Evolutionary conservation across 768 basidiomycete species (phyloP).

Genomic region (Tremella mesenterica): DNA sequence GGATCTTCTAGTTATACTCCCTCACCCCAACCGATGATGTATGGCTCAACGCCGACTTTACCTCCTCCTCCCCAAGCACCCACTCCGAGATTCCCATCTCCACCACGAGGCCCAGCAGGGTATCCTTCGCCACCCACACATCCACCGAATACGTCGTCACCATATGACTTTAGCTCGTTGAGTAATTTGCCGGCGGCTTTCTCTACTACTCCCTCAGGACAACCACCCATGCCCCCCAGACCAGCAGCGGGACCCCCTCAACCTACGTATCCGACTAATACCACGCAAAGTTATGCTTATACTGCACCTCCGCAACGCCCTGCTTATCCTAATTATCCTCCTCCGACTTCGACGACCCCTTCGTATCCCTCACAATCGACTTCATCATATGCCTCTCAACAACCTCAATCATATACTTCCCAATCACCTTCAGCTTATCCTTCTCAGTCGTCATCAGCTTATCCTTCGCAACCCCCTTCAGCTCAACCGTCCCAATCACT

Average conservation of each 20-base stretch:
- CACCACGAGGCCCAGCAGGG: too few species aligned
- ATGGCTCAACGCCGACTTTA: conserved; percentile 9
- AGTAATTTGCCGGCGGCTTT: conserved; percentile 28
- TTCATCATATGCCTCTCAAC: conserved; percentile 5
- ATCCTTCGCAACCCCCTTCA: conserved; percentile 6
- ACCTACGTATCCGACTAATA: conserved; percentile 74
- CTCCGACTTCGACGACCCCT: neutral
- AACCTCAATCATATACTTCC: neutral
- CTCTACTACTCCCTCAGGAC: conserved; percentile 54
- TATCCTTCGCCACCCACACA: conserved; percentile 31
- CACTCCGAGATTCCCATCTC: conserved; percentile 38
- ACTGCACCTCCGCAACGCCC: conserved; percentile 56
- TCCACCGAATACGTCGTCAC: conserved; percentile 41
- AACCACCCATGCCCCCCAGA: conserved; percentile 18
- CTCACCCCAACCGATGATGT: conserved; percentile 8
- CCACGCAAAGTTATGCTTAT: conserved; percentile 75
- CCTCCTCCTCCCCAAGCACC: conserved; percentile 48
- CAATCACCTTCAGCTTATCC: conserved; percentile 2
- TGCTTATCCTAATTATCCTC: neutral
- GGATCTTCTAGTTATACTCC: conserved; percentile 11
- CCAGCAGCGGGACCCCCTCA: conserved; percentile 56
- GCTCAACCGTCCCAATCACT: conserved; percentile 4
- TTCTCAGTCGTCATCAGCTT: conserved; percentile 3
- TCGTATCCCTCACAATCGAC: conserved; percentile 2
- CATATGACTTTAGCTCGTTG: conserved; percentile 35